Base-by-base conservation (phyloP, 176 grass and related monocot genomes). In the Avena eriantha region DNA sequence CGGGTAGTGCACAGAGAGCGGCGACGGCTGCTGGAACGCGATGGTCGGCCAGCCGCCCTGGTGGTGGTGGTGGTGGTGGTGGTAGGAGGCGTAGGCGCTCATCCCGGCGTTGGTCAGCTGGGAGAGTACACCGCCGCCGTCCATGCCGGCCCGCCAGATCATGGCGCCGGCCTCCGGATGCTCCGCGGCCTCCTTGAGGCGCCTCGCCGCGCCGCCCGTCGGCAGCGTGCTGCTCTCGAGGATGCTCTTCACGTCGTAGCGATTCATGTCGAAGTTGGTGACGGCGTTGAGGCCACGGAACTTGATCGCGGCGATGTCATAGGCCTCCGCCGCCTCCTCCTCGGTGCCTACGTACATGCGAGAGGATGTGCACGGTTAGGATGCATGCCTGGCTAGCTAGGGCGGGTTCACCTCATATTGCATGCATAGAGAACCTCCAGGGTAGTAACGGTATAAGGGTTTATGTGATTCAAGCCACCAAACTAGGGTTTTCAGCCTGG, bases 301-400 rank as follows among this genome's bases (percentile, higher is more conserved):
- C 85, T 95, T 95, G 85, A 95, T 95, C 17, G 93, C 93, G 4
- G 90, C 93, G 19, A 92, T 92, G 74, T 95, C 93, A 79, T 95
- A 95, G n/a, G 93, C 93, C 90, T 95, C 93, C 71, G 93, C 93
- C 4, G 93, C 93, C 82, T 95, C 90, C 79, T 95, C 93, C 87
- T 95, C 90, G 9, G 93, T 94, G 85, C 90, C 93, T 94, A 80
- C 77, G 69, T 73, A 46, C 10, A 23, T 85, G 45, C 18, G 18
- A 80, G 54, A 81, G 18, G 29, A 19, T 66, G 83, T 70, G 68
- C 41, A 86, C 50, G 36, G 61, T 85, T 7, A 70, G 82, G 57
- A 55, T 29, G 86, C 69, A 80, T 78, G 57, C 54, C 76, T 80
- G 47, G 45, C 60, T 50, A 80, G 79, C 60, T 35, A 80, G 79